Base-by-base conservation (phyloP, 768 basidiomycete genomes). In the Asterophora parasitica region DNA sequence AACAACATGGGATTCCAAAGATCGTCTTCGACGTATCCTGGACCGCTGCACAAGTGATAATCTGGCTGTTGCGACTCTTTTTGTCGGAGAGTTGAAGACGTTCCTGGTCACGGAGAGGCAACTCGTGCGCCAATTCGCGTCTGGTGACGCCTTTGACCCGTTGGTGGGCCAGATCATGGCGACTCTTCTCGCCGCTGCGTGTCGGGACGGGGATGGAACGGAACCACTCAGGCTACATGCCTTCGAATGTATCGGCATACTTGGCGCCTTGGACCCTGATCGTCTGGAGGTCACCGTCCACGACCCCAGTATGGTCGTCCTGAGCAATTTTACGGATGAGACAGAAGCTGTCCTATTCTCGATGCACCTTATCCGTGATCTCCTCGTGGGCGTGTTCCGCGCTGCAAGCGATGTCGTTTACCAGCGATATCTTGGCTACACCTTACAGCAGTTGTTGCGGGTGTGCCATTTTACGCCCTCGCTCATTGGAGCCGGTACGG, bases 181-280 rank as follows among this genome's bases (percentile, higher is more conserved):
- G 1, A 73, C 77, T 2, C 66, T 98, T 3, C 76, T 94, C 44
- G 62, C 73, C 12, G 81, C 84, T 0, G 85, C 87, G 0, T 81
- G 81, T 44, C 79, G 90, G 7, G 92, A 95, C 53, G 84, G 83
- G 1, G 90, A 94, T 40, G 81, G 77, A 5, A 75, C 76, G 4
- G 86, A 93, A 37, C 59, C 73, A 1, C 59, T 92, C 7, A 82
- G 83, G 13, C 68, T 80, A 35, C 65, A 88, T 15, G 86, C 92
- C 0, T 93, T 85, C 59, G 90, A 96, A 60, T 96, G 91, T 61
- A 81, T 98, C 46, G 92, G 94, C 1, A 78, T 90, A 16, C 68
- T 98, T 10, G 96, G 96, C 5, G 96, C 96, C 2, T 76, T 94
- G 13, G 96, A 99, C 65, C 95, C 95, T 0, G 95, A 98, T 70